Base-by-base conservation (phyloP, 805 yeast species). In the Spathaspora hagerdaliae region DNA sequence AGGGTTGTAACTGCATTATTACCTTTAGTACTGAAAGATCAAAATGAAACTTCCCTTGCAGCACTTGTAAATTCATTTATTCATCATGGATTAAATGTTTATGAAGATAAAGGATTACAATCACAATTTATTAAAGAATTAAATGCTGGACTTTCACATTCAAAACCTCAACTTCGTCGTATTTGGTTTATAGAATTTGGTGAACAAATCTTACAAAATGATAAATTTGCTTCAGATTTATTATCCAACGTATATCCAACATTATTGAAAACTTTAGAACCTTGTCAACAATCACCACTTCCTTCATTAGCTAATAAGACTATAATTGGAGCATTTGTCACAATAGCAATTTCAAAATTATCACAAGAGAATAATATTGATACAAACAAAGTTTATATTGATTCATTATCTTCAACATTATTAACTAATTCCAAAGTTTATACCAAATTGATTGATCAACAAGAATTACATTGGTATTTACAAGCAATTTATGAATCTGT, bases 21-120 rank as follows among this genome's bases (percentile, higher is more conserved):
- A 1, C 72, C 84, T 2, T 64, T 82, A n/a, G 69, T 85, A 3
- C 43, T 77, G 0, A 90, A 87, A 53, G 98, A 92, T 55, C 78
- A 81, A 39, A 87, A 89, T 54, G 98, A 92, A 57, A 13, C 51
- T 1, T 79, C 87, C 0, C 68, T 90, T 35, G 47, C 66, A 2
- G 65, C 71, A 3, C 67, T 81, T 46, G 67, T 84, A 6, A 60
- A 64, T 7, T 75, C 85, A 0, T 74, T 81, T 44, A 71, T 81
- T 35, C 49, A 51, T 1, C 82, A 79, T 50, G 13, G 43, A 26
- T 27, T 43, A 6, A 39, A 38, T 32, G 36, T 35, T 5, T 56
- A 54, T 2, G 61, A 57, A 2, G 45, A 44, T n/a, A n/a, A n/a
- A 5, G 50, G 48, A n/a, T 51, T 49, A 29, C 42, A 45, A 14